phyloP scores from a whole-genome alignment of 306 rosid genomes.

The Astragalus glycyphyllos region DNA sequence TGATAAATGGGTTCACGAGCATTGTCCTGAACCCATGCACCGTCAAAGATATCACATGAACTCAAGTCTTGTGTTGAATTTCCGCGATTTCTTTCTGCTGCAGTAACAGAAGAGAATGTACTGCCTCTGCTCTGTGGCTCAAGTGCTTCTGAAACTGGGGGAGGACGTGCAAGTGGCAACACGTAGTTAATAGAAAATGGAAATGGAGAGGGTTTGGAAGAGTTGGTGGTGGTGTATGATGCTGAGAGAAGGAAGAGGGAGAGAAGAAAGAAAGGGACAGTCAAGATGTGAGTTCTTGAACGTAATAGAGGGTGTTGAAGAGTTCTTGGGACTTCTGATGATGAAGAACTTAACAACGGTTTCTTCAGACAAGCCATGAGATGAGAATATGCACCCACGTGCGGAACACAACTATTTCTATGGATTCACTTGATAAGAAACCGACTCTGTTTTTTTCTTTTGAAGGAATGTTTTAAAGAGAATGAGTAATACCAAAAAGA shows the following conservation, averaged over 20 bases:
- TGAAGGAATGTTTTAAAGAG: no score
- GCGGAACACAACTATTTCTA: no score
- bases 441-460: not conserved
- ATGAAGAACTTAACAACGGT: conserved; percentile 23
- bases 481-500: no score
- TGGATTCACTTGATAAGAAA: no score
- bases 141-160: not conserved
- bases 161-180: not conserved
- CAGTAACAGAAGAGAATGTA: conserved; percentile 35
- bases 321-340: conserved; percentile 38
- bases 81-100: conserved; percentile 24
- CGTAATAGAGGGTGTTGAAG: conserved; percentile 38
- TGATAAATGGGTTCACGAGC: conserved; percentile 26
- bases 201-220: conserved; percentile 19
- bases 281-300: conserved; percentile 48
- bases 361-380: conserved; percentile 44
- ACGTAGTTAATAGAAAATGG: conserved; percentile 1
- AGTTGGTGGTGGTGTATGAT: conserved; percentile 28
- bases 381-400: no score
- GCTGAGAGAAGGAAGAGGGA: conserved; percentile 45
- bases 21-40: conserved; percentile 45
- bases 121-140: not conserved
- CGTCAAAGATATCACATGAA: conserved; percentile 49
- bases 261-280: conserved; percentile 38
- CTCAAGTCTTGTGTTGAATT: conserved; percentile 33